phyloP scores from a whole-genome alignment of 768 basidiomycete species.

The Hericium erinaceus region DNA sequence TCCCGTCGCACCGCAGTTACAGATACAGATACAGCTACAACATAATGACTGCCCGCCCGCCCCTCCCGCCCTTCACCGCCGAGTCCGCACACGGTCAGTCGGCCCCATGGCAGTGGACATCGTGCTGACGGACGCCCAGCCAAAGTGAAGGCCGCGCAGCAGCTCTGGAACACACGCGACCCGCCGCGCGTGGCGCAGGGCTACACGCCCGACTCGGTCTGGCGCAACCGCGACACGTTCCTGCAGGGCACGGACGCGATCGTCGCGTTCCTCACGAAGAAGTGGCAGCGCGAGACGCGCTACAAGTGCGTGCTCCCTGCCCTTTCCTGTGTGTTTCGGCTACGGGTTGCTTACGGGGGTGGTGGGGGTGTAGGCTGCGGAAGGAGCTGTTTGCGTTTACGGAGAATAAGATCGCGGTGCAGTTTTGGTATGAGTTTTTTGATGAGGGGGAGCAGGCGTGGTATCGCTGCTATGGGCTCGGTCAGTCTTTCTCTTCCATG shows the following conservation, averaged over 20 bases:
- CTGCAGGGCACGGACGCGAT: conserved; percentile 34
- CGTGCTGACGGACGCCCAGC: conserved; percentile 2
- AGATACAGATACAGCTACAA: background rate
- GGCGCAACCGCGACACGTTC: conserved; percentile 49
- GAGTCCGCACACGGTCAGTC: conserved; percentile 18
- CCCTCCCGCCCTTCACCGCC: conserved; percentile 21
- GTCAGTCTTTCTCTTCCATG: background rate
- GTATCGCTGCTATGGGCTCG: conserved; percentile 40
- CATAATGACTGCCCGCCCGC: background rate
- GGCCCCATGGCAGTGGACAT: background rate
- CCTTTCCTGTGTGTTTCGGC: too few species aligned
- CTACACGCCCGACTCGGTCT: conserved; percentile 29
- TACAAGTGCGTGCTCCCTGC: conserved; percentile 23
- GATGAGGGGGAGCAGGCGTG: conserved; percentile 32
- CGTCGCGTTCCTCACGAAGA: conserved; percentile 35
- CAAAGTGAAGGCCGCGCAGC: conserved; percentile 45
- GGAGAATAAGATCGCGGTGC: conserved; percentile 46
- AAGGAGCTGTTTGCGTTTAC: conserved; percentile 32
- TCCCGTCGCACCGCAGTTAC: background rate
- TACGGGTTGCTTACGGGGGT: background rate
- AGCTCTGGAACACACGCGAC: conserved; percentile 37
- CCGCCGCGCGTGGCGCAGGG: conserved; percentile 4
- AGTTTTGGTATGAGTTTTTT: conserved; percentile 40
- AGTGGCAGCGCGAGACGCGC: conserved; percentile 42
- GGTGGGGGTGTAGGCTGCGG: background rate